phyloP scores from a whole-genome alignment of 2,329 filamentous ascomycete species.

The Aspergillus puulaauensis region DNA sequence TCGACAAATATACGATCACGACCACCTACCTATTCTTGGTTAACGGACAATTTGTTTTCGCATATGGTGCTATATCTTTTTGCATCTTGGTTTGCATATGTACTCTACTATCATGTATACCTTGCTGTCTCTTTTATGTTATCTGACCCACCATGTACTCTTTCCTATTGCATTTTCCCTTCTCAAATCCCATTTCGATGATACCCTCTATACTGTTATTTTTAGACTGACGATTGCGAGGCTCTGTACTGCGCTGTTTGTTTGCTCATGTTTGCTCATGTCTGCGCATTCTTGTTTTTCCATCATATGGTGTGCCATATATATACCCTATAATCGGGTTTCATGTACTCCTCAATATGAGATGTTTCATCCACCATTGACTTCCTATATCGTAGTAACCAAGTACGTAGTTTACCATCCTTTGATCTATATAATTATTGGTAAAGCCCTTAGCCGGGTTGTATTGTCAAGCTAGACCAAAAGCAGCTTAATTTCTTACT shows the following conservation, averaged over 20 bases:
- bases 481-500: no score
- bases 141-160: no score
- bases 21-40: no score
- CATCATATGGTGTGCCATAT: neutral
- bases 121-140: neutral
- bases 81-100: neutral
- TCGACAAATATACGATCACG: no score
- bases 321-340: no score
- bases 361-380: no score
- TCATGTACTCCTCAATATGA: no score
- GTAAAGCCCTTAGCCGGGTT: no score
- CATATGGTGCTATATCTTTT: neutral
- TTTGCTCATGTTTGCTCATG: neutral
- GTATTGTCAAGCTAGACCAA: no score
- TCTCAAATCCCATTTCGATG: slow-evolving; percentile 2
- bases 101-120: neutral
- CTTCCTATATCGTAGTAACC: no score
- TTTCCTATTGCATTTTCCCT: neutral
- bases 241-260: neutral
- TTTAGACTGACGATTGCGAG: neutral
- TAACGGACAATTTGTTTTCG: neutral
- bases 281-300: neutral
- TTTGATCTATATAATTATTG: no score
- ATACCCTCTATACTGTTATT: slow-evolving; percentile 1
- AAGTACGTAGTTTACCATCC: no score